phyloP scores from a whole-genome alignment of 495 filamentous ascomycete species.

The Daldinia decipiens region DNA sequence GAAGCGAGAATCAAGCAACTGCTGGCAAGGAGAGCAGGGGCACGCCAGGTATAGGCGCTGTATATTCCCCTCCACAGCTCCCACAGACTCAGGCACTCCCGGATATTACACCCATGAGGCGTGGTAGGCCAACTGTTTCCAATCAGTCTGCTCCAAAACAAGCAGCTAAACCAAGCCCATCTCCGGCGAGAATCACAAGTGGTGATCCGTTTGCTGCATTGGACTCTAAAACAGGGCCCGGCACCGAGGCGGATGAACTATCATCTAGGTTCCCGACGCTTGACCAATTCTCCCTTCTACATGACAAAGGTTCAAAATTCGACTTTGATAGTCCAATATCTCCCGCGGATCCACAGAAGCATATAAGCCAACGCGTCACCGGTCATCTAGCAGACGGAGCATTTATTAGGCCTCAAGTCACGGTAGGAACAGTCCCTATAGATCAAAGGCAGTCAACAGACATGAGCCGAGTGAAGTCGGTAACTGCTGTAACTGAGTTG shows the following conservation, averaged over 20 bases:
- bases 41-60: conserved; percentile 73
- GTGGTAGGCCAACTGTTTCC: conserved; percentile 77
- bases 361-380: conserved; percentile 78
- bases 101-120: conserved; percentile 93
- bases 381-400: conserved; percentile 90
- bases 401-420: conserved; percentile 66
- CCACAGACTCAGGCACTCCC: conserved; percentile 79
- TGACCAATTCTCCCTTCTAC: conserved; percentile 90
- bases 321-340: conserved; percentile 74
- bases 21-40: conserved; percentile 49
- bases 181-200: conserved; percentile 74
- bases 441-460: conserved; percentile 53
- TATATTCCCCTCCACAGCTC: conserved; percentile 72
- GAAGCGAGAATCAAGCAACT: conserved; percentile 33
- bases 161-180: conserved; percentile 71
- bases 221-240: conserved; percentile 69
- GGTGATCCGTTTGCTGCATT: conserved; percentile 91
- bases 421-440: conserved; percentile 41
- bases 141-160: conserved; percentile 52
- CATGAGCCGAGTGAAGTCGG: conserved; percentile 43
- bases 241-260: conserved; percentile 75
- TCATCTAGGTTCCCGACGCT: conserved; percentile 88
- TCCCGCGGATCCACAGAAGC: conserved; percentile 62
- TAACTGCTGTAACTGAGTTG: conserved; percentile 24
- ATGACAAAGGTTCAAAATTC: conserved; percentile 86